These are phyloP conservation scores for Linderina pennispora DNA, from an alignment of 192 early-diverging fungal species.

Conservation along the genomic window DNA sequence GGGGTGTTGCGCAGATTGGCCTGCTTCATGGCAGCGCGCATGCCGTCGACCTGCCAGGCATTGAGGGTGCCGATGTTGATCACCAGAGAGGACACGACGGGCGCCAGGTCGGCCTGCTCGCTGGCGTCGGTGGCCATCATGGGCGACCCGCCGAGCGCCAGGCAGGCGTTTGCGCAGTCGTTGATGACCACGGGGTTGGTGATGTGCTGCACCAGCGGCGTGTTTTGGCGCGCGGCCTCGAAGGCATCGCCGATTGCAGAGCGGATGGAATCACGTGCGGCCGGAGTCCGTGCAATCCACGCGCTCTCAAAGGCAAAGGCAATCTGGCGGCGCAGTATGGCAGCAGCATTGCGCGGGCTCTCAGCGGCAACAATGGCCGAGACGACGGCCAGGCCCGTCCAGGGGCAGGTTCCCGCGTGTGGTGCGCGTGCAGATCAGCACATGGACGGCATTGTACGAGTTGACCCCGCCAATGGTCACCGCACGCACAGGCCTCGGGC, in stretches of 20 bases:
- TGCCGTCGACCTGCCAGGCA: conserved; percentile 17
- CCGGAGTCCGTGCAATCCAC: conserved; percentile 1
- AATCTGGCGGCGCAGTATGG: conserved; percentile 30
- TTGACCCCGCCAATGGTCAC: conserved; percentile 82
- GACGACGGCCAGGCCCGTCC: conserved; percentile 69
- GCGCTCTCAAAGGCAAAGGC: conserved; percentile 10
- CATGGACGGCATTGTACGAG: conserved; percentile 52
- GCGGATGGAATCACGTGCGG: background rate
- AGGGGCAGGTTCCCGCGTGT: conserved; percentile 32
- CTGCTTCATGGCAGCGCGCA: conserved; percentile 11
- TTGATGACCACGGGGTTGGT: conserved; percentile 85
- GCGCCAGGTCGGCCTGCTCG: conserved; percentile 55
- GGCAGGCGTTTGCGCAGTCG: conserved; percentile 77
- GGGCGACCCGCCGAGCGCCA: conserved; percentile 76
- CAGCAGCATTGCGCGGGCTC: conserved; percentile 50
- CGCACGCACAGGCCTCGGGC: conserved; percentile 42
- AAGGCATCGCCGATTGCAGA: conserved; percentile 36
- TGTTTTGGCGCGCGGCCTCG: conserved; percentile 30
- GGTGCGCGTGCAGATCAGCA: conserved; percentile 47
- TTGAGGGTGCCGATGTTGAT: conserved; percentile 68
- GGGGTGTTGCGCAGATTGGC: conserved; percentile 49
- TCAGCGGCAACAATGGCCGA: conserved; percentile 68
- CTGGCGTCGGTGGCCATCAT: conserved; percentile 66
- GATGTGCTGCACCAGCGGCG: conserved; percentile 75
- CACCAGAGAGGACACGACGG: conserved; percentile 50